These are phyloP conservation scores for Emiliania huxleyi DNA, from an alignment of 78 protist genomes.

Conservation along the genomic window DNA sequence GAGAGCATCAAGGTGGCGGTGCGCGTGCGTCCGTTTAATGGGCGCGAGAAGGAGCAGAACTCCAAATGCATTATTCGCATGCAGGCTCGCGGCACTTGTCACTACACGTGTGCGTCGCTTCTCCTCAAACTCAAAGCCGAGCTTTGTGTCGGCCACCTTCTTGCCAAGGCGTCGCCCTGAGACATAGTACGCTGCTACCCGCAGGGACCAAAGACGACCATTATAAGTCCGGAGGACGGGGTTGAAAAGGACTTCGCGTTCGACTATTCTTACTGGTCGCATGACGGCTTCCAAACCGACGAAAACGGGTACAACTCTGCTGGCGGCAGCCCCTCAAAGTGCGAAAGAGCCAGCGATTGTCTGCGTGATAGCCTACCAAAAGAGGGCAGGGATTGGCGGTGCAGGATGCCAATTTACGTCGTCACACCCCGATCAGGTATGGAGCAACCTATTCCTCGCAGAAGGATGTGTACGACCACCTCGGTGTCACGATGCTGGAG, in stretches of 20 bases:
- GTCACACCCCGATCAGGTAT: neutral
- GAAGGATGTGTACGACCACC: slow-evolving; percentile 50
- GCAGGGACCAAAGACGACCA: slow-evolving; percentile 36
- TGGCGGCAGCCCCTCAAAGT: neutral
- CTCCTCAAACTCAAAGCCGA: too few species aligned
- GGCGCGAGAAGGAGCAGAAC: slow-evolving; percentile 22
- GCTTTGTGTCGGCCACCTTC: too few species aligned
- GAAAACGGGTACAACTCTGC: neutral
- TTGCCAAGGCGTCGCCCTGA: too few species aligned
- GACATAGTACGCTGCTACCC: too few species aligned
- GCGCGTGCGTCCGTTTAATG: slow-evolving; percentile 64
- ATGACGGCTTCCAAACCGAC: slow-evolving; percentile 14
- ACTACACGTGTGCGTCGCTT: neutral
- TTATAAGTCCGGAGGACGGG: slow-evolving; percentile 43
- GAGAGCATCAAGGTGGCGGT: slow-evolving; percentile 52
- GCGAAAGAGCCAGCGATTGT: too few species aligned
- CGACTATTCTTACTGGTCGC: slow-evolving; percentile 71
- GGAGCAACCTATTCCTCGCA: slow-evolving; percentile 58
- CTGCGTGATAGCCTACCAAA: too few species aligned
- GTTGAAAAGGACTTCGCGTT: slow-evolving; percentile 58
- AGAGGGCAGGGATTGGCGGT: too few species aligned
- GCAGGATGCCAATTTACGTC: too few species aligned
- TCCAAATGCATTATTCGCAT: slow-evolving; percentile 30
- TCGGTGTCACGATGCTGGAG: slow-evolving; percentile 55
- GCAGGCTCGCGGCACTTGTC: neutral